phyloP scores from a whole-genome alignment of 208 protist genomes.

The Leishmania turanica region DNA sequence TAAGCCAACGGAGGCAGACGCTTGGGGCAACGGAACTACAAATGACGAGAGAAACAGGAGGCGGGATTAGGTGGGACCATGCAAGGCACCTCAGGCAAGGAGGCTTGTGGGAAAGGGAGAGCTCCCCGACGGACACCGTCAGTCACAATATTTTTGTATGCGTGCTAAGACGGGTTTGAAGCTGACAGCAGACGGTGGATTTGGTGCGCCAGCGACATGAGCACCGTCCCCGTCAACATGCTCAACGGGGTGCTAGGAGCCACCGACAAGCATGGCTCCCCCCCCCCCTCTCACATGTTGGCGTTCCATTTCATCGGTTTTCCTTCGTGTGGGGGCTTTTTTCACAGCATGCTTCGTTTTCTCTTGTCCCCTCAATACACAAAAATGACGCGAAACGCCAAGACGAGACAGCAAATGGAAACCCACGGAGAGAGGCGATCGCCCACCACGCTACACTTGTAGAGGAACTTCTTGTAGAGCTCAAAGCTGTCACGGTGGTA shows the following conservation, averaged over 20 bases:
- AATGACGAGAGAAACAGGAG: not conserved
- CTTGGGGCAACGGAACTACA: not conserved
- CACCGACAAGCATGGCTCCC: not conserved
- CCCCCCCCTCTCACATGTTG: not conserved
- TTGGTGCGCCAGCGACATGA: not conserved
- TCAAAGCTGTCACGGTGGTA: slow-evolving; percentile 87
- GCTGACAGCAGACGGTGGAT: not conserved
- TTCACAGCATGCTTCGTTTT: not conserved
- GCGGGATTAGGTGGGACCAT: not conserved
- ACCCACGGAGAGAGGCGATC: slow-evolving; percentile 90
- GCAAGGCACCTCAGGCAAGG: not conserved
- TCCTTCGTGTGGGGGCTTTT: not conserved
- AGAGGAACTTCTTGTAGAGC: slow-evolving; percentile 89
- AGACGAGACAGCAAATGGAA: slow-evolving; percentile 71
- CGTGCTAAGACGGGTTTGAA: not conserved
- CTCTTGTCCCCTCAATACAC: slow-evolving; percentile 43
- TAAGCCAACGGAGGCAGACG: not conserved
- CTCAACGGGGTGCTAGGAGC: not conserved
- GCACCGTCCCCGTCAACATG: not conserved
- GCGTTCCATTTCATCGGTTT: not conserved
- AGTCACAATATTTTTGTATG: not conserved
- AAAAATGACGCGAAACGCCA: slow-evolving; percentile 84
- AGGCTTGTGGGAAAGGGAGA: not conserved
- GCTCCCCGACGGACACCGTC: not conserved
- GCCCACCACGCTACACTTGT: slow-evolving; percentile 93